Conservation (phyloP, 441 rosid genomes). For the Arabidopsis hybrid region DNA sequence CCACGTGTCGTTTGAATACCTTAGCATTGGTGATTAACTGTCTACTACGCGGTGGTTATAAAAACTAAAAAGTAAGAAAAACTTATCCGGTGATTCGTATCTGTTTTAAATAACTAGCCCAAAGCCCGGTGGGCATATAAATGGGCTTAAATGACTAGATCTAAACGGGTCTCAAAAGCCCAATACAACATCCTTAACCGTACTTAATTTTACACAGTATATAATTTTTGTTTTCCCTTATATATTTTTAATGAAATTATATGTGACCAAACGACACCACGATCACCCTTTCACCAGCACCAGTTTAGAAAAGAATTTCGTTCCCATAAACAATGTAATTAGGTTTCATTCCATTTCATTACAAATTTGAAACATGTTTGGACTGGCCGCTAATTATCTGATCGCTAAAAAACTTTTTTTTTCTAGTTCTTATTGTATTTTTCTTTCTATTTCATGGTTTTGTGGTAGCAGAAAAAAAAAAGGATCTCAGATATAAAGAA, state of each 20-base stretch:
- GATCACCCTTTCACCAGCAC: not conserved
- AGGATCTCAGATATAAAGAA: not conserved
- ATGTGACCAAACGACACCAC: not conserved
- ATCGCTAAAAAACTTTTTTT: not conserved
- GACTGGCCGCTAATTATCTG: not conserved
- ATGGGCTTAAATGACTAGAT: not conserved
- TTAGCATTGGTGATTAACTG: slow-evolving; percentile 23
- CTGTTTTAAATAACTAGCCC: not conserved
- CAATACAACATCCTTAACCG: not conserved
- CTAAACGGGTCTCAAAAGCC: not conserved
- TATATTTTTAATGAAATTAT: not conserved
- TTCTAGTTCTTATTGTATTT: not conserved
- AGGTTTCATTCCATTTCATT: not conserved
- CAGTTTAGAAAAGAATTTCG: not conserved
- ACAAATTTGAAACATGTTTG: not conserved
- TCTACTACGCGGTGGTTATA: slow-evolving; percentile 28
- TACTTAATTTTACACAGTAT: not conserved
- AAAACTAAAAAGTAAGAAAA: slow-evolving; percentile 16
- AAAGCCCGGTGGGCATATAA: not conserved
- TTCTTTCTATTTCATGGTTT: not conserved
- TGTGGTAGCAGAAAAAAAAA: not conserved
- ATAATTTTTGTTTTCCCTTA: not conserved
- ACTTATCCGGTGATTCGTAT: not conserved
- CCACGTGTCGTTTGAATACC: slow-evolving; percentile 20
- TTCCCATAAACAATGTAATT: not conserved